Base-by-base conservation (phyloP, 257 asterid species). In the Coffea eugenioides region DNA sequence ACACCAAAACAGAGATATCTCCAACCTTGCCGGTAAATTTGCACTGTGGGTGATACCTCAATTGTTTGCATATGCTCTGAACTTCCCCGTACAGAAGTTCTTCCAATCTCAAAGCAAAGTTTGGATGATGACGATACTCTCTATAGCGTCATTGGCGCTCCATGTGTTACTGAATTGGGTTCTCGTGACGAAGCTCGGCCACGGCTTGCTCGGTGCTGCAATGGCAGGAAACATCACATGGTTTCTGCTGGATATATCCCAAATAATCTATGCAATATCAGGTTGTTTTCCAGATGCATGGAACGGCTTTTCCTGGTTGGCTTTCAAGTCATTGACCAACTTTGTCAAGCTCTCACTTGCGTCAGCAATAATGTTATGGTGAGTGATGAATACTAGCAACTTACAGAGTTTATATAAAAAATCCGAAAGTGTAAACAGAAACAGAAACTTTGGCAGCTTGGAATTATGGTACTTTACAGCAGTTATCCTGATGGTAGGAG, bases 401-500 rank as follows among this genome's bases (percentile, higher is more conserved):
- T 52, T 16, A 34, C 31, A 2, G 66, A 71, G 41, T 56, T 57
- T 25, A 15, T 21, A 46, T 36, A n/a, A 34, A 34, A 36, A 80
- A 0, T n/a, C 18, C 23, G 0, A 10, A 18, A 27, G 13, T 56
- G 9, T 43, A 10, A 46, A 14, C 41, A 11, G 75, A 74, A 41
- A 75, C 14, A 18, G 45, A 5, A 18, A 1, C 61, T 62, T 18
- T 57, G 31, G 77, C 85, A 88, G 90, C 79, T 81, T 88, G 79
- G 91, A 88, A 71, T 57, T 84, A 5, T 88, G 91, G 90, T 88
- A 88, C 76, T 85, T 77, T 59, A 87, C 86, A 18, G 90, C 88
- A 4, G 46, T 88, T 39, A 79, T 88, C 64, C 85, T 88, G 2
- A 82, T 88, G 88, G 88, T 84, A 43, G 92, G 92, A 77, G 86